Evolutionary conservation across 2,329 filamentous ascomycete species (phyloP).

Genomic region (Colletotrichum sp.): DNA sequence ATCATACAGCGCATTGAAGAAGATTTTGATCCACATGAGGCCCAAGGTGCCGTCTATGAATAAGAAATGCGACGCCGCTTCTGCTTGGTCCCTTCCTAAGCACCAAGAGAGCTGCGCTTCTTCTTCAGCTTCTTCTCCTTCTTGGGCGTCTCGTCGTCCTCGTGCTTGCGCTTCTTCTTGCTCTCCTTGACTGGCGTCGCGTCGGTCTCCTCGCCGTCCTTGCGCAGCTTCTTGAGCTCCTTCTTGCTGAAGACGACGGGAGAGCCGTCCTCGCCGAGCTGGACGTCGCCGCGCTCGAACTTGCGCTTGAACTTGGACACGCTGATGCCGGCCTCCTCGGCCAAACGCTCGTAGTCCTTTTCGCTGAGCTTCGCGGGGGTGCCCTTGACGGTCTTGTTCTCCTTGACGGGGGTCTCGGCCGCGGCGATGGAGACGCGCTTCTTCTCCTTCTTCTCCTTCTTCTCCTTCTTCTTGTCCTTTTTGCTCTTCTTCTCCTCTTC

Average conservation of each 20-base stretch:
- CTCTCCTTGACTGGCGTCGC: constrained; percentile 49
- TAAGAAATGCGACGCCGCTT: constrained; percentile 21
- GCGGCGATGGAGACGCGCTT: constrained; percentile 24
- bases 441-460: constrained; percentile 41
- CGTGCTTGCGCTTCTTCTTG: constrained; percentile 77
- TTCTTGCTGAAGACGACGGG: constrained; percentile 76
- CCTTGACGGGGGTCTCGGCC: constrained; percentile 38
- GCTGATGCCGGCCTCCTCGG: constrained; percentile 71
- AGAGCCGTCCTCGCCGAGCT: constrained; percentile 68
- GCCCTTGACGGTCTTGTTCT: constrained; percentile 25
- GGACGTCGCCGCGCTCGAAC: constrained; percentile 76
- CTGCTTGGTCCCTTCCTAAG: constrained; percentile 17
- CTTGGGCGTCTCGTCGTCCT: constrained; percentile 71
- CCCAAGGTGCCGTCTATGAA: constrained; percentile 23
- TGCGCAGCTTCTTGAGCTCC: constrained; percentile 75
- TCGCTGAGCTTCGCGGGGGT: constrained; percentile 51
- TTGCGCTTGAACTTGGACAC: constrained; percentile 81
- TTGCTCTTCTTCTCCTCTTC: constrained; percentile 42
- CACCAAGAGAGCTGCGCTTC: constrained; percentile 35
- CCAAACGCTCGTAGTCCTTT: constrained; percentile 63
- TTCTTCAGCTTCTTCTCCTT: constrained; percentile 62
- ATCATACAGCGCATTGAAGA: constrained; percentile 26
- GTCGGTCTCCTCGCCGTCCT: constrained; percentile 57
- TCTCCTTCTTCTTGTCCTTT: constrained; percentile 41
- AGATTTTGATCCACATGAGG: constrained; percentile 23